phyloP scores from a whole-genome alignment of 2,329 filamentous ascomycete genomes.

The Amauroascus verrucosus region DNA sequence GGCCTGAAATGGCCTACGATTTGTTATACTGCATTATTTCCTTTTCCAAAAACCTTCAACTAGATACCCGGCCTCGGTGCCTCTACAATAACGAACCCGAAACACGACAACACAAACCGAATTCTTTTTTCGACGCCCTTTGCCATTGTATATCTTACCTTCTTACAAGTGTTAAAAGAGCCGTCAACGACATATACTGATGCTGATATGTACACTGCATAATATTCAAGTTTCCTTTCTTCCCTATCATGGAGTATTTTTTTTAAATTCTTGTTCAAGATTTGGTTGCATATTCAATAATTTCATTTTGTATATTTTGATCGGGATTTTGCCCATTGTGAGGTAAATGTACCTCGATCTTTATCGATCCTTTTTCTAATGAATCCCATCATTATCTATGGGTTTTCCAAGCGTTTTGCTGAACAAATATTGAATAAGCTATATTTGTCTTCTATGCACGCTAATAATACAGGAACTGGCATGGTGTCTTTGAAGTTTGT shows the following conservation, averaged over 20 bases:
- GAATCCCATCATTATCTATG: background rate
- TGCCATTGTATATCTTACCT: background rate
- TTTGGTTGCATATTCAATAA: background rate
- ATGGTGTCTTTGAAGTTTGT: no score
- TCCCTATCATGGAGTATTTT: background rate
- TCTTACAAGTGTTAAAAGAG: background rate
- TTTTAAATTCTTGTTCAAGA: background rate
- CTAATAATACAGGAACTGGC: no score
- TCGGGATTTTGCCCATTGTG: background rate
- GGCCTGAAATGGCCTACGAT: background rate
- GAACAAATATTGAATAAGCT: background rate
- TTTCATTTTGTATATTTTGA: background rate
- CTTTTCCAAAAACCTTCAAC: background rate
- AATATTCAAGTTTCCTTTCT: background rate
- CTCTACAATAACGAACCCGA: background rate
- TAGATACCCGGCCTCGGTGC: background rate
- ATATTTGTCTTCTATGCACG: background rate
- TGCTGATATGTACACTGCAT: constrained; percentile 6
- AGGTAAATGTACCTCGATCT: background rate
- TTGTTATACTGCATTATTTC: background rate
- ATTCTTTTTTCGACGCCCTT: background rate
- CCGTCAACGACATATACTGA: constrained; percentile 3
- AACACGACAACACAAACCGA: background rate
- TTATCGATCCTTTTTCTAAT: background rate
- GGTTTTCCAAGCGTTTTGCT: background rate